These are phyloP conservation scores for Zygosaccharomyces gambellarensis DNA, from an alignment of 805 yeast species.

Conservation along the genomic window DNA sequence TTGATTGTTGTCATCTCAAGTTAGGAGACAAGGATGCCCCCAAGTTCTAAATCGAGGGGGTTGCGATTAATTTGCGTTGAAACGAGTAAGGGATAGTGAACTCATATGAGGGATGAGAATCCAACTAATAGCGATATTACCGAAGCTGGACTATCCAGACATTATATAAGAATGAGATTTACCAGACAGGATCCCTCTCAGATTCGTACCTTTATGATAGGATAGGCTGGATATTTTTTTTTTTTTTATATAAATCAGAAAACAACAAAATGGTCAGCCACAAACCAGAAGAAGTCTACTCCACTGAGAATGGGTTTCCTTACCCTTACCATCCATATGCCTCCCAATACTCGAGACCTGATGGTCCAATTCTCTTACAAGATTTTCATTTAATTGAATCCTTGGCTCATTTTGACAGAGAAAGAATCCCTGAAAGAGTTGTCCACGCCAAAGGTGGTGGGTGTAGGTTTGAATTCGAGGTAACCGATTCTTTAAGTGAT, in stretches of 20 bases:
- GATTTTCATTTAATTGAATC: conserved; percentile 54
- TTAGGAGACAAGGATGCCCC: not conserved
- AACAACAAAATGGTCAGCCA: not conserved
- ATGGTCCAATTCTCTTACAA: conserved; percentile 55
- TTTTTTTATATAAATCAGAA: no score
- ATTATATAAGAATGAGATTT: no score
- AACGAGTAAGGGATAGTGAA: no score
- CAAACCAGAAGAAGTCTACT: conserved; percentile 19
- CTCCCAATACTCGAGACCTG: conserved; percentile 48
- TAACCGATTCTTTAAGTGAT: conserved; percentile 54
- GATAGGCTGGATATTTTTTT: no score
- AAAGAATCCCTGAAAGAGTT: conserved; percentile 62
- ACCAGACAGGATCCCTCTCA: no score
- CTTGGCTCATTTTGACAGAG: conserved; percentile 57
- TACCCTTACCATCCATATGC: conserved; percentile 49
- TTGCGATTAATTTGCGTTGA: no score
- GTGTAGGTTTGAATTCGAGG: conserved; percentile 54
- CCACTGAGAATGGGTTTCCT: conserved; percentile 54
- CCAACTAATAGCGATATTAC: no score
- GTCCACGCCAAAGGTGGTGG: conserved; percentile 68
- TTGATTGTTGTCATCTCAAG: no score
- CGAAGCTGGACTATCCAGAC: no score
- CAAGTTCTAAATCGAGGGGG: no score
- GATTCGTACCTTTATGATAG: no score
- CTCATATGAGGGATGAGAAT: no score